phyloP scores from a whole-genome alignment of 1,284 basidiomycete genomes.

The Ustilago xerochloae region DNA sequence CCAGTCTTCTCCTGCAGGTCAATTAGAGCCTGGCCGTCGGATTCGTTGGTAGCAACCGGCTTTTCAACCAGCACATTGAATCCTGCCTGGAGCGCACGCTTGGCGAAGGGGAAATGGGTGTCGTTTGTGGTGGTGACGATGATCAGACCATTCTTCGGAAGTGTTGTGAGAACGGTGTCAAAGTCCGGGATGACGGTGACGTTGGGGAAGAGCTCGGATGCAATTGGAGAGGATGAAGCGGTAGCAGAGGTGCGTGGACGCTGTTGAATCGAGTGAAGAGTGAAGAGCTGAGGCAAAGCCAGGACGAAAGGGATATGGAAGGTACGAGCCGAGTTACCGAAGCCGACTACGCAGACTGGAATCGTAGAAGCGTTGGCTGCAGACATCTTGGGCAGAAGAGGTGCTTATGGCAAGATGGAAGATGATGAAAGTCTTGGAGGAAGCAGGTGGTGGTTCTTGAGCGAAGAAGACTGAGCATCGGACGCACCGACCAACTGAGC shows the following conservation, averaged over 20 bases:
- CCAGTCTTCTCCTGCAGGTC: conserved; percentile 50
- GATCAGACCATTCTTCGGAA: conserved; percentile 63
- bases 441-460: too few relatives aligned
- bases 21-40: conserved; percentile 51
- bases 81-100: conserved; percentile 56
- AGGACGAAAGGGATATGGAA: conserved; percentile 64
- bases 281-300: conserved; percentile 56
- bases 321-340: conserved; percentile 59
- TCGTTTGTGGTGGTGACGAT: conserved; percentile 65
- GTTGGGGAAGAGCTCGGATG: conserved; percentile 47
- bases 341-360: conserved; percentile 61
- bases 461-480: neutral
- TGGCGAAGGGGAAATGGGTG: conserved; percentile 63
- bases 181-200: conserved; percentile 54
- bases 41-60: conserved; percentile 53
- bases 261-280: conserved; percentile 62
- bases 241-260: conserved; percentile 44
- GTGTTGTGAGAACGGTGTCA: conserved; percentile 51
- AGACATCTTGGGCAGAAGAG: neutral
- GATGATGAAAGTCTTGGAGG: too few relatives aligned
- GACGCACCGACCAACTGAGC: neutral
- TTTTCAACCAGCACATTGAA: conserved; percentile 67
- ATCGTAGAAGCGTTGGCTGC: conserved; percentile 26
- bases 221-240: conserved; percentile 36
- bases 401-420: neutral